These are phyloP conservation scores for Phylloporus sp. DNA, from an alignment of 768 basidiomycete species.

Conservation along the genomic window DNA sequence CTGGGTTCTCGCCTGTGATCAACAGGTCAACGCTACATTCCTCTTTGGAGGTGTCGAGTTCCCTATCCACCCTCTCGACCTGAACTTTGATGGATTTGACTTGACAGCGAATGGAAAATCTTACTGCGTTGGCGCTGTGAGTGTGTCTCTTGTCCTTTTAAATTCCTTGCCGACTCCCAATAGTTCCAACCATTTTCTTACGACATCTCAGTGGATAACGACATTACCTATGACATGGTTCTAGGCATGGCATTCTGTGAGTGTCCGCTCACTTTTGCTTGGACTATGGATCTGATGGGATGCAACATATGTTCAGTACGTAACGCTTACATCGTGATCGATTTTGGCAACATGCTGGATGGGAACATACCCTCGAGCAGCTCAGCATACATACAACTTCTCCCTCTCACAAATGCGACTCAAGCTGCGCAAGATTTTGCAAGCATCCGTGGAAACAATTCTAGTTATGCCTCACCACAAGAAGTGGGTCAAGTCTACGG, in stretches of 20 bases:
- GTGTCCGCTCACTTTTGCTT: slow-evolving; percentile 21
- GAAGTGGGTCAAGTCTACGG: slow-evolving; percentile 39
- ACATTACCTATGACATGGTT: slow-evolving; percentile 51
- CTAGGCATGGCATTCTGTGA: slow-evolving; percentile 71
- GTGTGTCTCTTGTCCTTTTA: slow-evolving; percentile 10
- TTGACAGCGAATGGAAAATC: slow-evolving; percentile 19
- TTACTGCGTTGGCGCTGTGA: slow-evolving; percentile 44
- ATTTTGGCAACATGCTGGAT: slow-evolving; percentile 61
- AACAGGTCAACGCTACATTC: slow-evolving; percentile 63
- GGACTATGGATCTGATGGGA: neutral
- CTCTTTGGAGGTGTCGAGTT: slow-evolving; percentile 52
- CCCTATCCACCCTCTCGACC: slow-evolving; percentile 67
- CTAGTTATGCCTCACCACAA: neutral
- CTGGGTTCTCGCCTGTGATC: slow-evolving; percentile 63
- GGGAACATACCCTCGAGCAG: slow-evolving; percentile 33
- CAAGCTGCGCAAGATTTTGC: slow-evolving; percentile 29
- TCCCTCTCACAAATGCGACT: slow-evolving; percentile 50
- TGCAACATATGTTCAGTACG: slow-evolving; percentile 41
- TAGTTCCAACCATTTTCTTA: slow-evolving; percentile 71
- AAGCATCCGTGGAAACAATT: slow-evolving; percentile 4
- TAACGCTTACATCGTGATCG: slow-evolving; percentile 59
- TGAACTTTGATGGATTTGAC: slow-evolving; percentile 31
- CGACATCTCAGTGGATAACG: slow-evolving; percentile 29
- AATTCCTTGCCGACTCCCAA: neutral
- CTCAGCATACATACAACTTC: slow-evolving; percentile 60